Evolutionary conservation across 176 grass and related monocot genomes (phyloP).

Genomic region (Echinochloa phyllopogon): DNA sequence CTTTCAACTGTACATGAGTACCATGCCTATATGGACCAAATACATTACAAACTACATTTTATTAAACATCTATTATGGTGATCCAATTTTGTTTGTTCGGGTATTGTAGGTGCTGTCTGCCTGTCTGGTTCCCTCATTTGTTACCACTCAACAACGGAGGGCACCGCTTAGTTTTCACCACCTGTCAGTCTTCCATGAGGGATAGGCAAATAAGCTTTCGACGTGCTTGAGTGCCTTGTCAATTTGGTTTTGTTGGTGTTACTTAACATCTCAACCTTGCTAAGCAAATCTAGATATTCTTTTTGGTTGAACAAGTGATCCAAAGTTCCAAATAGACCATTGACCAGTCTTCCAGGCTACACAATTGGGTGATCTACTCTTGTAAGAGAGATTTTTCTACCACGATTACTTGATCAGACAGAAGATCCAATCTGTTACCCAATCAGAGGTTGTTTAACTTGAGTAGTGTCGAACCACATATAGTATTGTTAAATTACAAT

Average conservation of each 20-base stretch:
- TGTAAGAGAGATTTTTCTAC: not conserved
- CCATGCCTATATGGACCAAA: not conserved
- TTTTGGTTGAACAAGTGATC: slow-evolving; percentile 21
- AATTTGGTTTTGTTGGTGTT: not conserved
- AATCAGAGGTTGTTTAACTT: not conserved
- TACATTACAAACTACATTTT: not conserved
- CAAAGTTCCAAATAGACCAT: slow-evolving; percentile 14
- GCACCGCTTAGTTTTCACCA: not conserved
- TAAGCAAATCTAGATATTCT: not conserved
- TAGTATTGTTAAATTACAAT: not conserved
- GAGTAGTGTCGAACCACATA: not conserved
- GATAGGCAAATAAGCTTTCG: not conserved
- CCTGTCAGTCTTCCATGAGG: not conserved
- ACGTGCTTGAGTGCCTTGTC: not conserved
- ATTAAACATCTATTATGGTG: not conserved
- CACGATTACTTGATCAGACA: not conserved
- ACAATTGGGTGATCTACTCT: not conserved
- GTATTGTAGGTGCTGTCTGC: not conserved
- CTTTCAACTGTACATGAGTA: not conserved
- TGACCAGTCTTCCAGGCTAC: not conserved
- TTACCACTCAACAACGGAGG: not conserved
- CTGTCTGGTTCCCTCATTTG: not conserved
- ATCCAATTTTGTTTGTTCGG: not conserved
- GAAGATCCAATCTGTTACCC: not conserved
- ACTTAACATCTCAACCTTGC: not conserved